Evolutionary conservation across 1,139 yeast genomes (phyloP).

Genomic region (Yarrowia galli): DNA sequence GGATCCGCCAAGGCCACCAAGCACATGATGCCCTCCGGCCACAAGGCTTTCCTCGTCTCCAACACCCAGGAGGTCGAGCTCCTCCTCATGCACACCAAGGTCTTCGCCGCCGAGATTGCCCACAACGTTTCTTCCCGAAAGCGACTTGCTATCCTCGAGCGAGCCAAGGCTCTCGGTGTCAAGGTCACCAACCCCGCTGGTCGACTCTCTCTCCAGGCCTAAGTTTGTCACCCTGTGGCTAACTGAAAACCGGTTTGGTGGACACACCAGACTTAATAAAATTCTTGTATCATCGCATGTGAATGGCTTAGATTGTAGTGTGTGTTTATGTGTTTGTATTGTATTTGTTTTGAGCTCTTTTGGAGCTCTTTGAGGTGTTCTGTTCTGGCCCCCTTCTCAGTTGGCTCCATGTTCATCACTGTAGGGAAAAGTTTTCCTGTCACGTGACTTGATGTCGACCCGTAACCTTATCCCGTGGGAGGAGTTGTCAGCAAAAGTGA

Average conservation of each 20-base stretch:
- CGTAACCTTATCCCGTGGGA: neutral
- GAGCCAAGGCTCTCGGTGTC: constrained; percentile 98
- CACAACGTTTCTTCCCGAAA: constrained; percentile 98
- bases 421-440: constrained; percentile 12
- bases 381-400: no score
- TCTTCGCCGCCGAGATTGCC: constrained; percentile 99
- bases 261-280: constrained; percentile 36
- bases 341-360: no score
- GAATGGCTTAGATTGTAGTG: constrained; percentile 1
- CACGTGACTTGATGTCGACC: constrained; percentile 9
- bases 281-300: constrained; percentile 38
- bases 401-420: no score
- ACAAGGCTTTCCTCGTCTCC: constrained; percentile 93
- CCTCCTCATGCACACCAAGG: constrained; percentile 94
- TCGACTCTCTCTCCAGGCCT: constrained; percentile 97
- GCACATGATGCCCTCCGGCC: constrained; percentile 96
- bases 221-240: constrained; percentile 50
- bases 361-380: no score
- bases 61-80: constrained; percentile 95
- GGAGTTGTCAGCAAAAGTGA: no score
- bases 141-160: constrained; percentile 95
- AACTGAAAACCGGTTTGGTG: constrained; percentile 37
- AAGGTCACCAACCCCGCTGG: constrained; percentile 99
- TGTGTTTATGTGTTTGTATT: no score
- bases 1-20: constrained; percentile 99